Base-by-base conservation (phyloP, 805 yeast genomes). In the Hanseniaspora guilliermondii region DNA sequence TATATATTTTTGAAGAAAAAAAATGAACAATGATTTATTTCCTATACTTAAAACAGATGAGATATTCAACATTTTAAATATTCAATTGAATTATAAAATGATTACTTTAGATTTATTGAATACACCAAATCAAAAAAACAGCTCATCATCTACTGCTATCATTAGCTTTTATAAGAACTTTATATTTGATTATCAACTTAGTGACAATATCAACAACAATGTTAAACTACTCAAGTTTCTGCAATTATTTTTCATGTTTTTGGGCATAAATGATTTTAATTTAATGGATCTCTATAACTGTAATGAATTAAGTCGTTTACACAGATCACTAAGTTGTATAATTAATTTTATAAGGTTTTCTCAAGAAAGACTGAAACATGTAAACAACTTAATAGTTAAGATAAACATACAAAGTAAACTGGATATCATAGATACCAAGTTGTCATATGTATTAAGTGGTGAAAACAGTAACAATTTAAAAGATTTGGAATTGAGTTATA, bases 331-430 rank as follows among this genome's bases (percentile, higher is more conserved):
- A 21, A 52, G 55, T 32, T 52, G 55, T 37, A 44, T 52, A 27
- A 44, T 52, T 11, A 52, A 52, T 25, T 52, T 52, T 24, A 41
- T 52, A 6, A 36, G 55, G 12, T 52, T 52, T 21, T 52, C 55
- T 12, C 55, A 52, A 21, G 55, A 52, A 30, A 52, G 55, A 37
- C 21, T 52, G 6, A 52, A 52, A 22, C 40, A 27, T 19, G 49
- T 52, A 19, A 41, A 45, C 14, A 39, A 52, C 19, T 44, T 52
- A 32, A 52, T 52, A 12, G 22, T 35, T 9, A 39, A 44, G 9
- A 44, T 52, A 27, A 27, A 52, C 11, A 30, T 52, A 19, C 47
- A 52, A 44, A 37, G n/a, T 12, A 52, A 37, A 11, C 21, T 52
- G 14, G 35, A 27, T 22, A 2, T 44, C 2, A 21, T 52, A 9